phyloP scores from a whole-genome alignment of 1,139 yeast species.

The Yamadazyma jaroonii region DNA sequence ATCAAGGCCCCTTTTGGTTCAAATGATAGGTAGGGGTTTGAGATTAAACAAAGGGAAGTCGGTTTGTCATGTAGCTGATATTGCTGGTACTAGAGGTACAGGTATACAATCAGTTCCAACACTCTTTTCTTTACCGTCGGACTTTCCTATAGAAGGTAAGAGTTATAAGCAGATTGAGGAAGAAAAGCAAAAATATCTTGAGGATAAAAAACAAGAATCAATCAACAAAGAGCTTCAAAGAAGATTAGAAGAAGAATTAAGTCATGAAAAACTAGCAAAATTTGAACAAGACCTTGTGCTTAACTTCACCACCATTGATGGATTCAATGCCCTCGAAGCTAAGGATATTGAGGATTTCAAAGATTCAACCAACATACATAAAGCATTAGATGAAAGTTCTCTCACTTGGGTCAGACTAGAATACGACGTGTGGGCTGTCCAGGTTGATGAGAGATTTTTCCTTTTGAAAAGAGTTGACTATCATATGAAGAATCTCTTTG shows the following conservation, averaged over 20 bases:
- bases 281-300: constrained; percentile 16
- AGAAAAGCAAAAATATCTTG: constrained; percentile 20
- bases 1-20: constrained; percentile 68
- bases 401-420: constrained; percentile 30
- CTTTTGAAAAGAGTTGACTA: constrained; percentile 16
- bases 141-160: constrained; percentile 28
- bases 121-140: constrained; percentile 44
- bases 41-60: constrained; percentile 60
- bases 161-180: constrained; percentile 24
- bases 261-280: constrained; percentile 13
- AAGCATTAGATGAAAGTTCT: constrained; percentile 14
- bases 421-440: constrained; percentile 33
- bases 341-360: constrained; percentile 13
- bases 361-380: constrained; percentile 12
- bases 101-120: constrained; percentile 66
- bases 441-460: constrained; percentile 15
- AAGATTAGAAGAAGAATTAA: constrained; percentile 15
- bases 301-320: constrained; percentile 29
- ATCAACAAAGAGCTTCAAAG: constrained; percentile 16
- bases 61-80: constrained; percentile 73
- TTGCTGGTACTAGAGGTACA: constrained; percentile 58
- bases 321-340: constrained; percentile 26
- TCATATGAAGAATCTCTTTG: constrained; percentile 10
- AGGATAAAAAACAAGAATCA: constrained; percentile 13
- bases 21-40: constrained; percentile 92